Base-by-base conservation (phyloP, 176 grass and related monocot species). In the Aechmea fasciata region DNA sequence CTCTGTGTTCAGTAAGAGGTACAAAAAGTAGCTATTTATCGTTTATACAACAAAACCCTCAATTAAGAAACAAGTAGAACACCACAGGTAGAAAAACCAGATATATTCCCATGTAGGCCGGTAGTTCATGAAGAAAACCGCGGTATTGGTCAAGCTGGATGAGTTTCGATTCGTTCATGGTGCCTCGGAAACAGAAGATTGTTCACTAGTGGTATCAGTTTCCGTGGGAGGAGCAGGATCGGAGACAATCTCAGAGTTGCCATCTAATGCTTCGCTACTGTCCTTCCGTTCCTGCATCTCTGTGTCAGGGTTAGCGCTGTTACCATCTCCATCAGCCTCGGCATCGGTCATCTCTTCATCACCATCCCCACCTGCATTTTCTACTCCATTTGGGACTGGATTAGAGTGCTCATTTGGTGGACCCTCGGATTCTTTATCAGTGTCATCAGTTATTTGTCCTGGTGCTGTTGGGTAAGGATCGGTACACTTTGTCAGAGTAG, bases 291-390 rank as follows among this genome's bases (percentile, higher is more conserved):
- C 84, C 47, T 85, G 82, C 89, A 91, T 91, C 73, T 87, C 84
- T 24, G 81, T 71, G 29, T 91, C 84, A 49, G 53, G 11, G 52
- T 53, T 23, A 3, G 62, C 41, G 22, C 49, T 53, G 7, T 51
- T 50, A 11, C 81, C 51, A 25, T 11, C 51, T 20, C 51, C 71
- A 73, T 77, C 77, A 1, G 66, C 72, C 66, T 99, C 89, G 48
- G 87, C 89, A 52, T 93, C 89, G 1, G 82, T 73, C 94, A 93
- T 99, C 75, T 99, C 89, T 77, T 85, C 94, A 69, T 99, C 94
- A 53, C 57, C 72, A 72, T 88, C 82, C 64, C 77, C 80, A 20
- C 25, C 65, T 50, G 63, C 50, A 67, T 76, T 67, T 54, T 86
- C 76, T 48, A 80, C 72, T 83, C 94, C 89, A 71, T 86, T 99